Evolutionary conservation across 2,329 filamentous ascomycete species (phyloP), one percentile per base, ranked within the genome.

Genomic region (Mariannaea elegans): DNA sequence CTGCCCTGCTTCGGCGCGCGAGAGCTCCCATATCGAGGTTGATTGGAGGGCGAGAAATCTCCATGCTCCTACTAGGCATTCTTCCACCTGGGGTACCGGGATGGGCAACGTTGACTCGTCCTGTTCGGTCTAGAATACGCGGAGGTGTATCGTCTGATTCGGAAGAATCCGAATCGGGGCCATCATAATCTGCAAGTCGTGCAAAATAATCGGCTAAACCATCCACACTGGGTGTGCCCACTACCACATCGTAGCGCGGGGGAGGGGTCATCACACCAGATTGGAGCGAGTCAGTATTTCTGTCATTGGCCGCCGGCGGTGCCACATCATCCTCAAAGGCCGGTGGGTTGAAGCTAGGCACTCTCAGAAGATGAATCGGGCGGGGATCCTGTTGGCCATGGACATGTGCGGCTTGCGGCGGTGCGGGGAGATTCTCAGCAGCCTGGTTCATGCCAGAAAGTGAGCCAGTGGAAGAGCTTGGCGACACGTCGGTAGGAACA

Each of bases 341-440:
- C 0, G 94, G 93, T 2, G 94, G 94, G 59, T 93, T 93, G 78
- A 93, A 97, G 0, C 92, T 96, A 0, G 94, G 94, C 6, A 87
- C 85, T 21, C 94, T 88, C 29, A 97, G 78, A 2, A 97, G 83
- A 74, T 97, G 94, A 51, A 97, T 96, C 0, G 94, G 93, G 5
- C 93, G 85, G 32, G 85, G 80, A 7, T 82, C 77, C 44, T 68
- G 65, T 34, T 65, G 51, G 3, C 68, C 68, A 23, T 64, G 62
- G 21, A 63, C 63, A 52, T 89, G 84, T 9, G 86, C 86, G 8
- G 88, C 78, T 34, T 84, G 87, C 0, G 88, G 88, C 3, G 77
- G 72, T 68, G 73, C 78, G 63, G 73, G 85, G 68, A 78, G 80
- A 5, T 70, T 64, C 14, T 76, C 74, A 14, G 39, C 59, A 21